Base-by-base conservation (phyloP, 2,329 filamentous ascomycete genomes). In the Penicillium nordicum region DNA sequence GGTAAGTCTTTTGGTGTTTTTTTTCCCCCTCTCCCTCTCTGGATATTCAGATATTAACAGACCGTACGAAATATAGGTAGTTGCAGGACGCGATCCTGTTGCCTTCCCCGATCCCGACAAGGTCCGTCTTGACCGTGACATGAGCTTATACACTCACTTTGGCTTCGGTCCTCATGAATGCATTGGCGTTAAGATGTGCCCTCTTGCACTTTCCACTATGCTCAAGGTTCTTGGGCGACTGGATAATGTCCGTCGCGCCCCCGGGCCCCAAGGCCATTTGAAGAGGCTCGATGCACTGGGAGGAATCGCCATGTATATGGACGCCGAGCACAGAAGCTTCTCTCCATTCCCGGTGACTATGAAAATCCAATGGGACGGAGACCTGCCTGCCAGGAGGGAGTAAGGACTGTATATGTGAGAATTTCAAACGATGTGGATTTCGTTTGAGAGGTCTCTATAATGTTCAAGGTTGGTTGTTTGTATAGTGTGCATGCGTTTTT, bases 71-170 rank as follows among this genome's bases (percentile, higher is more conserved):
- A 52, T 29, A 57, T 48, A 73, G 71, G 70, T 71, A 36, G 59
- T 69, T 36, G 74, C 73, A 41, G 71, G 69, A 50, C 67, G 67
- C 40, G 74, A 77, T 43, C 63, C 71, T 42, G 63, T 61, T 27
- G 70, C 67, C 45, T 77, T 76, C 60, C 69, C 71, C 5, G 71
- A 77, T 40, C 74, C 75, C 11, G 66, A 72, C 21, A 66, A 69
- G 29, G 82, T 92, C 23, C 79, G 84, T 61, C 82, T 88, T 0
- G 79, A 82, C 16, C 83, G 88, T 0, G 84, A 87, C 0, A 68
- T 87, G 27, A 80, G 83, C 5, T 72, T 76, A 1, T 91, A 92
- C 68, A 79, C 88, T 55, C 82, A 85, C 69, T 86, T 87, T 61
- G 83, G 84, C 9, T 77, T 80, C 2, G 87, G 86, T 0, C 80